phyloP scores from a whole-genome alignment of 148 eudicot genomes.

The Bassia scoparia region DNA sequence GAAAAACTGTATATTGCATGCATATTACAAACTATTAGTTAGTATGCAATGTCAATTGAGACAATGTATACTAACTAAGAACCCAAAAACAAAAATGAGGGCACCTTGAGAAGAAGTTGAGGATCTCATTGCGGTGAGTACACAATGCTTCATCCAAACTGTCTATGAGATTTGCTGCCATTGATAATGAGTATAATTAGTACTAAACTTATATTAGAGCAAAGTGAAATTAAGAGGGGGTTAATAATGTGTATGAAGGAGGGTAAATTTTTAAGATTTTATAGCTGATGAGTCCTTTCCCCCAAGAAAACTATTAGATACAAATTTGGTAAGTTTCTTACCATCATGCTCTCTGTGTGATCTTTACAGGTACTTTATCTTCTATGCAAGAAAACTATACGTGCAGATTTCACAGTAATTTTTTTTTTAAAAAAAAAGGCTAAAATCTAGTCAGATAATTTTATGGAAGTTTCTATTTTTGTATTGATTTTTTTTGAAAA shows the following conservation, averaged over 20 bases:
- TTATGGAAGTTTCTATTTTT: slow-evolving; percentile 14
- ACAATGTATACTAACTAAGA: background rate
- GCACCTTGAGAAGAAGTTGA: slow-evolving; percentile 33
- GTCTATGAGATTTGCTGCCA: slow-evolving; percentile 23
- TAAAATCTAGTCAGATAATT: slow-evolving; percentile 16
- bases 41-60: background rate
- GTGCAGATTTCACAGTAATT: slow-evolving; percentile 3
- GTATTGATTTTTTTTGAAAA: slow-evolving; percentile 1
- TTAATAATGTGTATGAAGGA: slow-evolving; percentile 6
- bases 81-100: background rate
- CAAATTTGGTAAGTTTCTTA: slow-evolving; percentile 6
- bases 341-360: slow-evolving; percentile 8
- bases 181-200: slow-evolving; percentile 1
- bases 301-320: slow-evolving; percentile 26
- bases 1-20: background rate
- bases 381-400: slow-evolving; percentile 28
- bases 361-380: slow-evolving; percentile 6
- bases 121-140: slow-evolving; percentile 30
- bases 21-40: too few species aligned
- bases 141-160: slow-evolving; percentile 26
- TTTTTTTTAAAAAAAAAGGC: slow-evolving; percentile 1
- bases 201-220: background rate
- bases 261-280: slow-evolving; percentile 6
- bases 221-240: background rate
- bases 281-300: slow-evolving; percentile 16